phyloP scores from a whole-genome alignment of 1,139 yeast genomes.

The Taiozyma sp. region DNA sequence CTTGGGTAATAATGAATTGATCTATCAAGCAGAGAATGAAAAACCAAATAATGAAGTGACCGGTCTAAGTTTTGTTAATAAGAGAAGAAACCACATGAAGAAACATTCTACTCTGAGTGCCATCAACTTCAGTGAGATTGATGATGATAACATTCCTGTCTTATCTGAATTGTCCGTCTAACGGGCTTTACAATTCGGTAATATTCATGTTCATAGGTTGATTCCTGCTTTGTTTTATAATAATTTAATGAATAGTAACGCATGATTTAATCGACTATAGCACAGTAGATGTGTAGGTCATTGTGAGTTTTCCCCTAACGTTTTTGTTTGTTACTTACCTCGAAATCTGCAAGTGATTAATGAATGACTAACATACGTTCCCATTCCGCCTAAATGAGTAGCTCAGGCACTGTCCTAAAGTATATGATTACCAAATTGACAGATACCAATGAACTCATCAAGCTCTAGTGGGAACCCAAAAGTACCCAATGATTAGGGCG shows the following conservation, averaged over 20 bases:
- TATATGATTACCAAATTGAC: too few relatives aligned
- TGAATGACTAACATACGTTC: too few relatives aligned
- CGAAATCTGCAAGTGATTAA: too few relatives aligned
- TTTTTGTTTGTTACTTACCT: too few relatives aligned
- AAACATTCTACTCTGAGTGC: constrained; percentile 9
- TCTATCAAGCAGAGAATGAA: constrained; percentile 34
- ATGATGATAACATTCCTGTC: constrained; percentile 18
- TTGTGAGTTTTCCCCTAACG: too few relatives aligned
- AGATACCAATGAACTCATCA: too few relatives aligned
- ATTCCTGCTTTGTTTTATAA: background rate
- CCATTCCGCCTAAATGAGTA: too few relatives aligned
- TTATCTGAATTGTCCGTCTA: constrained; percentile 14
- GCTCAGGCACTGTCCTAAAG: too few relatives aligned
- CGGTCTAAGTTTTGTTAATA: constrained; percentile 31
- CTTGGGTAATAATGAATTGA: constrained; percentile 56
- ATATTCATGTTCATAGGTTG: background rate
- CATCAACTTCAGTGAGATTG: constrained; percentile 19
- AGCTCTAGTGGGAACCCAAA: too few relatives aligned
- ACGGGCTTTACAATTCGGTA: background rate
- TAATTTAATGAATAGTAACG: background rate
- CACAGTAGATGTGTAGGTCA: too few relatives aligned
- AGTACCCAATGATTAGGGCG: too few relatives aligned
- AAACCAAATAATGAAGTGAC: constrained; percentile 26
- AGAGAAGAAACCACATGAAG: constrained; percentile 26
- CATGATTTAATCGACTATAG: background rate